phyloP scores from a whole-genome alignment of 1,284 basidiomycete species.

The Ustilago cynodontis region DNA sequence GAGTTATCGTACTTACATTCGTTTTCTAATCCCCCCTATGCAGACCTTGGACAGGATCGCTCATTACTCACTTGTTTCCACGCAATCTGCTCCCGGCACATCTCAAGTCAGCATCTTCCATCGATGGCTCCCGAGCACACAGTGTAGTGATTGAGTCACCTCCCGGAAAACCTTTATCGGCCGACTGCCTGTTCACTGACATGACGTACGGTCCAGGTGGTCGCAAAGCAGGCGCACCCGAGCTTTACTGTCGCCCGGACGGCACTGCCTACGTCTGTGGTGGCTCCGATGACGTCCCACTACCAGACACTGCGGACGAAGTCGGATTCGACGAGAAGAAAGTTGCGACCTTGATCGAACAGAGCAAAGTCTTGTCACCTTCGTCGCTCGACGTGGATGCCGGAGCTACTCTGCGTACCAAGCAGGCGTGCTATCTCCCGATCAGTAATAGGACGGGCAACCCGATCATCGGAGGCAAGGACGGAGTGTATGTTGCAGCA shows the following conservation, averaged over 20 bases:
- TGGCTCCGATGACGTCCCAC: slow-evolving; percentile 70
- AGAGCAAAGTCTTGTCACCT: slow-evolving; percentile 72
- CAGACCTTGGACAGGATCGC: slow-evolving; percentile 83
- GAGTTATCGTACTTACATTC: neutral
- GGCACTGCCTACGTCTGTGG: slow-evolving; percentile 71
- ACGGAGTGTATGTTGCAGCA: slow-evolving; percentile 72
- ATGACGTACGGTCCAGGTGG: slow-evolving; percentile 67
- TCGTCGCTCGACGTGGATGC: slow-evolving; percentile 70
- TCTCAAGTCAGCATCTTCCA: slow-evolving; percentile 68
- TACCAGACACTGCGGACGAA: slow-evolving; percentile 67
- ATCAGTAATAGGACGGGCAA: slow-evolving; percentile 72
- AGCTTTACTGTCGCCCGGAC: slow-evolving; percentile 68
- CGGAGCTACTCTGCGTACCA: slow-evolving; percentile 68
- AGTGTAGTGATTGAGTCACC: slow-evolving; percentile 71
- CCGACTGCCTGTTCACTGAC: slow-evolving; percentile 74
- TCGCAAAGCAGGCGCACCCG: slow-evolving; percentile 48
- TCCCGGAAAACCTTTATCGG: slow-evolving; percentile 58
- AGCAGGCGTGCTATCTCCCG: slow-evolving; percentile 75
- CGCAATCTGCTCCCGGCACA: slow-evolving; percentile 50
- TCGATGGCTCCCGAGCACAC: slow-evolving; percentile 73
- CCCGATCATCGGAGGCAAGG: slow-evolving; percentile 73
- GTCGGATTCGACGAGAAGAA: slow-evolving; percentile 65
- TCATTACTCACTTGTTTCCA: slow-evolving; percentile 74
- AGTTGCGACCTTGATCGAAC: slow-evolving; percentile 71
- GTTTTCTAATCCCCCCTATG: neutral